Conservation (phyloP, 2,329 filamentous ascomycete species). For the Achaetomium macrosporum region DNA sequence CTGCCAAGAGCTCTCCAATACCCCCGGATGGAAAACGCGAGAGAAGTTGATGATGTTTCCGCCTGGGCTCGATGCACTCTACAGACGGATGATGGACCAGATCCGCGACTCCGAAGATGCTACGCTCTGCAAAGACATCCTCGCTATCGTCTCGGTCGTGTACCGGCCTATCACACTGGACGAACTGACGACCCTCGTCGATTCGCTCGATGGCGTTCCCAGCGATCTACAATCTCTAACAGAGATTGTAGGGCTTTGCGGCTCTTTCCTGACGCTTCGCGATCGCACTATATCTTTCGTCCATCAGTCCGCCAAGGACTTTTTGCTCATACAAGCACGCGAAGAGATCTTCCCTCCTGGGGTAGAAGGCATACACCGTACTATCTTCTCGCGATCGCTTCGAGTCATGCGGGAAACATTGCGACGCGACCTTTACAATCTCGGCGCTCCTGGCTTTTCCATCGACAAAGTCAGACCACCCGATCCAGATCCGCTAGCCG, state of each 20-base stretch:
- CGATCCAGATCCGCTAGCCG: slow-evolving; percentile 13
- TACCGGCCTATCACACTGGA: slow-evolving; percentile 11
- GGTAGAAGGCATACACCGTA: slow-evolving; percentile 7
- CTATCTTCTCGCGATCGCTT: slow-evolving; percentile 14
- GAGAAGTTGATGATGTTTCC: slow-evolving; percentile 12
- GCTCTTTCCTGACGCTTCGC: slow-evolving; percentile 15
- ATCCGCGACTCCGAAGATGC: slow-evolving; percentile 7
- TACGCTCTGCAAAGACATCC: slow-evolving; percentile 12
- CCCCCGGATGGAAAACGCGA: slow-evolving; percentile 10
- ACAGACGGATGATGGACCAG: slow-evolving; percentile 10
- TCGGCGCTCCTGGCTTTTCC: slow-evolving; percentile 7
- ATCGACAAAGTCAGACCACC: slow-evolving; percentile 8
- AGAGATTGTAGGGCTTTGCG: slow-evolving; percentile 12
- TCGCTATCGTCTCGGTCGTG: slow-evolving; percentile 10
- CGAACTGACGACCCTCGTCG: slow-evolving; percentile 10
- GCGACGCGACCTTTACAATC: slow-evolving; percentile 20
- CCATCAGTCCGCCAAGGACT: too few species aligned
- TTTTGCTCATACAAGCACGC: slow-evolving; percentile 7
- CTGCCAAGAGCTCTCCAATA: slow-evolving; percentile 30
- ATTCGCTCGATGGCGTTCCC: slow-evolving; percentile 3
- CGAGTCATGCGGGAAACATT: slow-evolving; percentile 18
- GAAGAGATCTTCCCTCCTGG: slow-evolving; percentile 17
- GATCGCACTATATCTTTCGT: slow-evolving; percentile 13
- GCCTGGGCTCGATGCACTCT: slow-evolving; percentile 14
- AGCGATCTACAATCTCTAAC: background rate